These are phyloP conservation scores for Megacollybia marginata DNA, from an alignment of 768 basidiomycete species.

Conservation along the genomic window DNA sequence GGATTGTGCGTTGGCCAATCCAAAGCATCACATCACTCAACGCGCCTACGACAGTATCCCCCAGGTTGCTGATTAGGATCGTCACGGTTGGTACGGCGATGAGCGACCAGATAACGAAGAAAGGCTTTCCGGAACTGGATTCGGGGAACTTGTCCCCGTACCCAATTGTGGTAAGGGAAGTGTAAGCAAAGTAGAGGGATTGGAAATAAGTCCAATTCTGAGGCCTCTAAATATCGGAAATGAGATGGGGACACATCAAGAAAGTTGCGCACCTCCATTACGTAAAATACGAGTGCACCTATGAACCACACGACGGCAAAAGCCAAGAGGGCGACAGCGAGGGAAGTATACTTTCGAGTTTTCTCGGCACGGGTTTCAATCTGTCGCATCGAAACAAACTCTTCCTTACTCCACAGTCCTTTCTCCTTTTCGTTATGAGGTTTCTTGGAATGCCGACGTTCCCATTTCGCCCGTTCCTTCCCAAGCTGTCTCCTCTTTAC, in stretches of 20 bases:
- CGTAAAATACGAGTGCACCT: constrained; percentile 30
- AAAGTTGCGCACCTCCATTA: constrained; percentile 17
- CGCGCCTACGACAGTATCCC: constrained; percentile 36
- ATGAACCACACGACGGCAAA: constrained; percentile 25
- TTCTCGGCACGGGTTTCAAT: constrained; percentile 19
- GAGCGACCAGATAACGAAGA: constrained; percentile 36
- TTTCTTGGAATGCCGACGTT: not conserved
- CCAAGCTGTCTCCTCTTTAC: constrained; percentile 24
- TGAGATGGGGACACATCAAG: not conserved
- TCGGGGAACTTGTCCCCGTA: constrained; percentile 32
- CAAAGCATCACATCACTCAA: constrained; percentile 25
- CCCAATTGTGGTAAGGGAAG: constrained; percentile 31
- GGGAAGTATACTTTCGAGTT: constrained; percentile 19
- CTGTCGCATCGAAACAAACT: constrained; percentile 31
- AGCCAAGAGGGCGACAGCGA: constrained; percentile 20
- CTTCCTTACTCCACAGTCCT: constrained; percentile 22
- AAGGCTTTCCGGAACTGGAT: constrained; percentile 28
- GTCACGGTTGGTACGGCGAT: constrained; percentile 34
- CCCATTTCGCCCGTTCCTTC: constrained; percentile 22
- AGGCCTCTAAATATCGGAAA: constrained; percentile 9
- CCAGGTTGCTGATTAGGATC: constrained; percentile 39
- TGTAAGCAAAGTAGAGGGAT: constrained; percentile 32
- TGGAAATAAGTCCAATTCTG: constrained; percentile 29
- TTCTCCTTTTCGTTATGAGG: constrained; percentile 6
- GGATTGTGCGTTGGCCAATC: constrained; percentile 17